Conservation (phyloP, 2,329 filamentous ascomycete genomes). For the Blumeria graminis region DNA sequence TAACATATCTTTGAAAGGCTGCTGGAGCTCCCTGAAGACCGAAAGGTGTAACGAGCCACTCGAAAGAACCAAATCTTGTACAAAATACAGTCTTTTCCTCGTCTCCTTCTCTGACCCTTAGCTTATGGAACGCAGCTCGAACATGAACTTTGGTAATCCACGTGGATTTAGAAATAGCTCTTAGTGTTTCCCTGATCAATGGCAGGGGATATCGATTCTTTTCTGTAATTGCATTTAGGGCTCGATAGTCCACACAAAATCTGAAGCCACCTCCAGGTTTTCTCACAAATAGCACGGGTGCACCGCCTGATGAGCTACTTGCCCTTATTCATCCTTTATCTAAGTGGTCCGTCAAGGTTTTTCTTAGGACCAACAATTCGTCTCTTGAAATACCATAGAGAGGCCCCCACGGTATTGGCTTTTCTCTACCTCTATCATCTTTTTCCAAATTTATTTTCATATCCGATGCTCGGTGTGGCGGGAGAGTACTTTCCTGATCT, state of each 20-base stretch:
- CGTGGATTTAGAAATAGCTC: no score
- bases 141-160: not conserved
- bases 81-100: not conserved
- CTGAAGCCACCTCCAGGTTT: not conserved
- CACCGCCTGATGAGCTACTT: not conserved
- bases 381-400: no score
- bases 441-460: constrained; percentile 1
- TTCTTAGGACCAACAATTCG: no score
- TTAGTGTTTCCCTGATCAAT: no score
- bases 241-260: no score
- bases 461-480: not conserved
- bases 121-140: not conserved
- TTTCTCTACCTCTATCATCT: not conserved
- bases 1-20: not conserved
- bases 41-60: not conserved
- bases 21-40: not conserved
- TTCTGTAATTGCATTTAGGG: not conserved
- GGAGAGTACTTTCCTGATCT: not conserved
- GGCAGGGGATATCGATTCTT: not conserved
- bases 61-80: not conserved
- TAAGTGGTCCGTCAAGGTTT: not conserved
- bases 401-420: no score
- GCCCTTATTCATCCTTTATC: not conserved
- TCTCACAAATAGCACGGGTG: not conserved
- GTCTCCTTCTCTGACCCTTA: not conserved